Percentiles rank a stretch among this genome's conserved stretches.
These are phyloP conservation scores for Corynespora cassiicola DNA, from an alignment of 2,329 filamentous ascomycete species.

Conservation along the genomic window DNA sequence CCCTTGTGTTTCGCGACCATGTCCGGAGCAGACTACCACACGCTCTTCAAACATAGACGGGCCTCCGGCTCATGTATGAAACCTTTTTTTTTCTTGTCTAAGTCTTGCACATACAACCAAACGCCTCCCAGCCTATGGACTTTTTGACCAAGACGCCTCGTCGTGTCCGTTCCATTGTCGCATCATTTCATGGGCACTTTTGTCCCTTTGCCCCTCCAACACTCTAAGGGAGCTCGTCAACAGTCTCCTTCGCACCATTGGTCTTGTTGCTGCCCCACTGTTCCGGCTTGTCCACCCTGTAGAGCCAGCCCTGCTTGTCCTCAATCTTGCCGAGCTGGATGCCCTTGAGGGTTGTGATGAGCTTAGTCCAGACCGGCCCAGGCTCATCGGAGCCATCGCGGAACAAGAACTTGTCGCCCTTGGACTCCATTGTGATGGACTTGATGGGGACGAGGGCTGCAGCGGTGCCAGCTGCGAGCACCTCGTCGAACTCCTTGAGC, in stretches of 20 bases:
- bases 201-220: too few relatives aligned
- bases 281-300: conserved; percentile 50
- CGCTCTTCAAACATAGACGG: too few relatives aligned
- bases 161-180: neutral
- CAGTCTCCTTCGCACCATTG: conserved; percentile 30
- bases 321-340: conserved; percentile 83
- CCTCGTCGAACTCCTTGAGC: conserved; percentile 71
- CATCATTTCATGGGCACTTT: too few relatives aligned
- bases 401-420: conserved; percentile 63
- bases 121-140: too few relatives aligned
- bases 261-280: conserved; percentile 38
- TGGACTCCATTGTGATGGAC: conserved; percentile 78
- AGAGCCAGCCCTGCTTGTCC: conserved; percentile 79
- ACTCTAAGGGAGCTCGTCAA: conserved; percentile 43
- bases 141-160: conserved; percentile 1
- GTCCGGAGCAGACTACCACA: too few relatives aligned
- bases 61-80: too few relatives aligned
- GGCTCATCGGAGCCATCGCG: conserved; percentile 68
- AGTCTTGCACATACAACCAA: too few relatives aligned
- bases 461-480: conserved; percentile 91
- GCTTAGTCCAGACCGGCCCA: conserved; percentile 73
- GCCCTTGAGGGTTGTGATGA: conserved; percentile 79
- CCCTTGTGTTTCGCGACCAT: too few relatives aligned
- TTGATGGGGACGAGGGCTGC: conserved; percentile 90
- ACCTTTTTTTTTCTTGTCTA: too few relatives aligned